These are phyloP conservation scores for Paraphaeosphaeria minitans DNA, from an alignment of 2,329 filamentous ascomycete genomes.

Conservation along the genomic window DNA sequence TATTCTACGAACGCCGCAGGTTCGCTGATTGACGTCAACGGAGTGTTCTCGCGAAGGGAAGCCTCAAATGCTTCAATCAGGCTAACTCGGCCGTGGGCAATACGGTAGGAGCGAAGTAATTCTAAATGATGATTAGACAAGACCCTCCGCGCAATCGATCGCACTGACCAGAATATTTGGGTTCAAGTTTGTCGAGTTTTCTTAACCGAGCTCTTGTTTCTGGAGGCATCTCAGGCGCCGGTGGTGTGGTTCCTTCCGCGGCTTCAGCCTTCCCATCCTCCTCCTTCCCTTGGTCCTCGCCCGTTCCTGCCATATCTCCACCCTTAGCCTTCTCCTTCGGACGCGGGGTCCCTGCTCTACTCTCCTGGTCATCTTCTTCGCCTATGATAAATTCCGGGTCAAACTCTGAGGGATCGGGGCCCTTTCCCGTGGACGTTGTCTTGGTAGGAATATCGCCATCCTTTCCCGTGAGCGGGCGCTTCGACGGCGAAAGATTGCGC, in stretches of 20 bases:
- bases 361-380: conserved; percentile 73
- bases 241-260: conserved; percentile 28
- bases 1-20: conserved; percentile 87
- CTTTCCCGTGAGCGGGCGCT: conserved; percentile 35
- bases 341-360: conserved; percentile 64
- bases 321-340: conserved; percentile 49
- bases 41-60: conserved; percentile 87
- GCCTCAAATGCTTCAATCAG: conserved; percentile 94
- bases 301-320: conserved; percentile 22
- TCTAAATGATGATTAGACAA: conserved; percentile 59
- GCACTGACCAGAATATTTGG: conserved; percentile 75
- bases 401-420: conserved; percentile 84
- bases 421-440: conserved; percentile 56
- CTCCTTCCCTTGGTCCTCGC: conserved; percentile 38
- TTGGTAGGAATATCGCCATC: conserved; percentile 41
- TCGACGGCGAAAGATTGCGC: conserved; percentile 47
- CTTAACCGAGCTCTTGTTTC: conserved; percentile 78
- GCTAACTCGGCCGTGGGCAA: conserved; percentile 84
- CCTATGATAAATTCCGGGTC: conserved; percentile 86
- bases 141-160: background rate
- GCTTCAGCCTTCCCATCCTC: conserved; percentile 37
- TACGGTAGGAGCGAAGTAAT: conserved; percentile 86
- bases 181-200: conserved; percentile 88
- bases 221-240: conserved; percentile 66
- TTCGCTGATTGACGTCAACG: conserved; percentile 85